Percentiles rank a stretch among this genome's conserved stretches.
These are phyloP conservation scores for Trichoderma parareesei DNA, from an alignment of 495 filamentous ascomycete genomes.

Conservation along the genomic window DNA sequence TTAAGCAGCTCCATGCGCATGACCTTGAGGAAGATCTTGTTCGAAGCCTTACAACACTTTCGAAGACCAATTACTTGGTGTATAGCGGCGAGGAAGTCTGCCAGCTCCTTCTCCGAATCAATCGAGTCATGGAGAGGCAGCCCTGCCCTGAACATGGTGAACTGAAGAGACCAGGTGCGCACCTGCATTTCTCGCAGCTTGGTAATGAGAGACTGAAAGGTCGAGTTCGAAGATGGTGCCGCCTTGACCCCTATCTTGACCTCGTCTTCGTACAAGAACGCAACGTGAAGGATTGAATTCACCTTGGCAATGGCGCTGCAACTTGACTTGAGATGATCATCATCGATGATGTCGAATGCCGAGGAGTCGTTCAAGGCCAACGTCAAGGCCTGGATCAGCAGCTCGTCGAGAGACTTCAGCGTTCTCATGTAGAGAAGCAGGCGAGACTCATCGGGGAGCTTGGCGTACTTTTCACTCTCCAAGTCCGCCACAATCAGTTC, in stretches of 20 bases:
- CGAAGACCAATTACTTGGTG: slow-evolving; percentile 83
- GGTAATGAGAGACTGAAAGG: slow-evolving; percentile 49
- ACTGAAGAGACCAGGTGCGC: slow-evolving; percentile 73
- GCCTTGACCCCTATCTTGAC: slow-evolving; percentile 60
- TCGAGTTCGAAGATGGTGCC: slow-evolving; percentile 25
- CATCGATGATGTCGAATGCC: slow-evolving; percentile 77
- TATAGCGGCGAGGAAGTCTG: slow-evolving; percentile 65
- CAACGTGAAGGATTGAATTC: slow-evolving; percentile 64
- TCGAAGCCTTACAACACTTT: slow-evolving; percentile 75
- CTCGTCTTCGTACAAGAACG: slow-evolving; percentile 74
- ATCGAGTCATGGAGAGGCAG: slow-evolving; percentile 21
- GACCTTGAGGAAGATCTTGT: slow-evolving; percentile 79
- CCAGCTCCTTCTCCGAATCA: slow-evolving; percentile 56
- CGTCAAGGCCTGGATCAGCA: slow-evolving; percentile 57
- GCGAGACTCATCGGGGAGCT: slow-evolving; percentile 52
- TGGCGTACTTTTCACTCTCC: slow-evolving; percentile 51
- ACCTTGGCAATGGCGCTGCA: slow-evolving; percentile 59
- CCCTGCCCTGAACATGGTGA: slow-evolving; percentile 56
- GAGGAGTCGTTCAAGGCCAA: slow-evolving; percentile 58
- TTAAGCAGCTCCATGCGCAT: slow-evolving; percentile 73
- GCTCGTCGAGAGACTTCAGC: slow-evolving; percentile 68
- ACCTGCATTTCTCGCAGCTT: slow-evolving; percentile 86
- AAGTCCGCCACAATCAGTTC: slow-evolving; percentile 72
- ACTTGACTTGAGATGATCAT: slow-evolving; percentile 62
- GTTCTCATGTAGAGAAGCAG: slow-evolving; percentile 60